Evolutionary conservation across 163 green algal genomes (phyloP).

Genomic region (Chlamydomonas reinhardtii): DNA sequence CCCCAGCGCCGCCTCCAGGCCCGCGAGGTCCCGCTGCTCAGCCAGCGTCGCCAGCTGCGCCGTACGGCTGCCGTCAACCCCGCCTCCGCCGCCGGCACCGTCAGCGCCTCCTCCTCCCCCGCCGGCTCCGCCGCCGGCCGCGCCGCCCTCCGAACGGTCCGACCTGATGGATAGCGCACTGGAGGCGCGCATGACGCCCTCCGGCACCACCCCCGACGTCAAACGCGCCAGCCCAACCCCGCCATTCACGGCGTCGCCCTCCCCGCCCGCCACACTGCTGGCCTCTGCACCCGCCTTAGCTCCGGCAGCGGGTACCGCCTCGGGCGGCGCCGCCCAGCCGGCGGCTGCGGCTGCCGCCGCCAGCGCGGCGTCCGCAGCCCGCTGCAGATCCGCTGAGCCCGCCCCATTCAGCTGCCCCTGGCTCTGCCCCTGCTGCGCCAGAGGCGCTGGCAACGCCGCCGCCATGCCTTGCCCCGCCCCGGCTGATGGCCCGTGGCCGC

Average conservation of each 20-base stretch:
- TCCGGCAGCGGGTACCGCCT: neutral
- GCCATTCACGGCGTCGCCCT: too few relatives aligned
- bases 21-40: conserved; percentile 85
- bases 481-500: neutral
- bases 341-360: neutral
- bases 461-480: neutral
- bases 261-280: too few relatives aligned
- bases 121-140: neutral
- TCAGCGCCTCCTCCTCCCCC: neutral
- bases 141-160: neutral
- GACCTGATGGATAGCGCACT: too few relatives aligned
- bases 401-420: neutral
- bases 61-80: conserved; percentile 61
- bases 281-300: neutral
- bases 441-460: neutral
- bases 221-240: too few relatives aligned
- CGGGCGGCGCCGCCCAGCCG: neutral
- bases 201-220: too few relatives aligned
- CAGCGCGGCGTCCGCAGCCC: conserved; percentile 14
- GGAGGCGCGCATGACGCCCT: too few relatives aligned
- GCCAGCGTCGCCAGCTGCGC: conserved; percentile 86
- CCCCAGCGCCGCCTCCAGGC: conserved; percentile 83
- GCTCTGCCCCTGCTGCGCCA: neutral
- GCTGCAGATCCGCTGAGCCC: conserved; percentile 7
- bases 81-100: neutral